Conservation (phyloP, 257 asterid genomes). For the Penstemon barbatus region DNA sequence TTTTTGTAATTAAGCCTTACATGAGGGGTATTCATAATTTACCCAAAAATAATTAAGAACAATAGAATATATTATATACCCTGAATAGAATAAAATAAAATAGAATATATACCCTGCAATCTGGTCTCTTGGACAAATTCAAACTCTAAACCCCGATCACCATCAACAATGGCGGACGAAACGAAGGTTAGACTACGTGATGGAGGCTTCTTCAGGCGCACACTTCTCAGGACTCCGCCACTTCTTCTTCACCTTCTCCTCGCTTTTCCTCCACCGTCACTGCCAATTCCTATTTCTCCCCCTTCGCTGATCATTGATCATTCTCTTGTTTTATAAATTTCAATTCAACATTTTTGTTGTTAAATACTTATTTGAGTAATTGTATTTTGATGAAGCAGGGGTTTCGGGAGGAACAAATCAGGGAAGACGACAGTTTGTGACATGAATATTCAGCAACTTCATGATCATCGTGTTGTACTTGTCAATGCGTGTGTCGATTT, state of each 20-base stretch:
- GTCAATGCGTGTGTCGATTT: constrained; percentile 28
- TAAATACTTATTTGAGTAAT: not conserved
- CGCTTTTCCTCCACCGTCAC: constrained; percentile 31
- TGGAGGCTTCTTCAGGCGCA: constrained; percentile 63
- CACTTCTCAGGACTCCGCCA: constrained; percentile 71
- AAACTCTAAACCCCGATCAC: not conserved
- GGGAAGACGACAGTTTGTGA: too few relatives aligned
- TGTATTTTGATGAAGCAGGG: constrained; percentile 31
- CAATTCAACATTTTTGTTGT: not conserved
- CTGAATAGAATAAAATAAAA: too few relatives aligned
- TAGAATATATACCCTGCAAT: too few relatives aligned
- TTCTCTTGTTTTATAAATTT: not conserved
- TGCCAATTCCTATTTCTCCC: constrained; percentile 5
- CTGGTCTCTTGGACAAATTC: not conserved
- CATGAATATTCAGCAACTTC: constrained; percentile 71
- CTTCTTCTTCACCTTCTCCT: constrained; percentile 38
- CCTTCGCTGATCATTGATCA: constrained; percentile 37
- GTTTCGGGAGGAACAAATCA: constrained; percentile 72
- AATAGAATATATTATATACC: too few relatives aligned
- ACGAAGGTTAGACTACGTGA: constrained; percentile 45
- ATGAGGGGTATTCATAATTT: too few relatives aligned
- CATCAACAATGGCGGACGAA: constrained; percentile 36
- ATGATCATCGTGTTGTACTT: constrained; percentile 68
- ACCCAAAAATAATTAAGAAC: too few relatives aligned
- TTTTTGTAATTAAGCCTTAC: too few relatives aligned